A percentile compares a stretch with the other conserved stretches of the same genome.
phyloP scores from a whole-genome alignment of 768 basidiomycete genomes.

The Pulveroboletus sp. region DNA sequence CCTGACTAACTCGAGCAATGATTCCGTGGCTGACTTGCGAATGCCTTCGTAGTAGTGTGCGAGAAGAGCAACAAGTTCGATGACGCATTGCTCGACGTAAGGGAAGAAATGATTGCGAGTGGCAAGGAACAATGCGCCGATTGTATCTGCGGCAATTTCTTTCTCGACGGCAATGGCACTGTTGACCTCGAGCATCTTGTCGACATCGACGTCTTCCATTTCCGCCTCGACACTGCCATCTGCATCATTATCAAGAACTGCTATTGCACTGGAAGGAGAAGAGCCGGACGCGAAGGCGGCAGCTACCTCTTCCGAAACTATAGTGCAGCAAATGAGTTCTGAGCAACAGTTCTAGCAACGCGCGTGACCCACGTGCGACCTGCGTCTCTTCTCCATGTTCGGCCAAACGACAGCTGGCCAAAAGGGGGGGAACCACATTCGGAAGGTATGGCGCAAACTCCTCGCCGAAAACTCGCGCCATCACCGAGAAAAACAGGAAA shows the following conservation, averaged over 20 bases:
- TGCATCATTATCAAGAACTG: conserved; percentile 49
- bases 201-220: conserved; percentile 74
- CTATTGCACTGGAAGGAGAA: conserved; percentile 65
- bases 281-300: conserved; percentile 69
- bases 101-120: conserved; percentile 85
- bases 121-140: conserved; percentile 83
- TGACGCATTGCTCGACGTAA: conserved; percentile 76
- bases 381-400: conserved; percentile 66
- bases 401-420: conserved; percentile 75
- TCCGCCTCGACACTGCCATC: conserved; percentile 59
- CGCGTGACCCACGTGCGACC: conserved; percentile 37
- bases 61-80: conserved; percentile 74
- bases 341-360: not conserved
- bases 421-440: conserved; percentile 78
- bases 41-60: conserved; percentile 97
- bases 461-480: conserved; percentile 94
- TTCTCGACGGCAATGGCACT: conserved; percentile 98
- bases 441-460: conserved; percentile 88
- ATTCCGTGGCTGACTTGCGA: conserved; percentile 86
- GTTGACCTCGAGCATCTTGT: conserved; percentile 88
- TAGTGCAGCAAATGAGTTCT: conserved; percentile 3
- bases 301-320: conserved; percentile 50
- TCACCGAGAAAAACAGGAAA: conserved; percentile 97
- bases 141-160: conserved; percentile 96
- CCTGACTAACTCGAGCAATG: conserved; percentile 81